Evolutionary conservation across 306 rosid species (phyloP), one percentile per base, ranked within the genome.

Genomic region (Pueraria montana): DNA sequence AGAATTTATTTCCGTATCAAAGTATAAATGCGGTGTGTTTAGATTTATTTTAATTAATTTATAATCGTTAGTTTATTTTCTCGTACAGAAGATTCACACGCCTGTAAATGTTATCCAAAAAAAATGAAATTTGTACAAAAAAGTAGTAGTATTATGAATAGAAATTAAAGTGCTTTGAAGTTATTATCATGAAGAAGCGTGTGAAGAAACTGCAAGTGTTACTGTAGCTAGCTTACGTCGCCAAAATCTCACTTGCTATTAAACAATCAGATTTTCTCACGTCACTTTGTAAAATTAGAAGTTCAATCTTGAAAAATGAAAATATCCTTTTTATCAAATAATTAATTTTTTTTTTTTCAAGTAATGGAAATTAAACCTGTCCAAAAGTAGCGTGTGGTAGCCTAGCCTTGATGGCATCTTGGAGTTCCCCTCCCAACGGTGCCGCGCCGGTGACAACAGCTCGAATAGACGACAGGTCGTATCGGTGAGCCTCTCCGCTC

Each of bases 381-480:
- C 94, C 97, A 16, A 94, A 91, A 36, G 27, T 84, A 21, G 92
- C 94, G 13, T 43, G 77, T 0, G 97, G 97, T 24, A 94, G 89
- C 85, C 88, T 88, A 5, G 90, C 84, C 45, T 86, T 80, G 0
- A 91, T 77, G 9, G 97, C 89, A 45, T 87, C 87, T 79, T 89
- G 91, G 1, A 94, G 91, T 17, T 91, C 96, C 74, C 73, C 63
- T 67, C 97, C 94, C 88, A 92, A 82, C 0, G 98, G 97, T 0
- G 98, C 97, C 0, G 95, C 98, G 5, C 98, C 98, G 0, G 97
- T 89, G 74, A 91, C 55, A 23, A 91, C 90, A 11, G 50, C 84
- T 7, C 95, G 52, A n/a, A 94, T 76, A 9, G 97, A 93, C 72
- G 97, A 91, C 88, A 94, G 21, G 82, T 94, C 92, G 80, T 84